These are phyloP conservation scores for Exophiala oligosperma DNA, from an alignment of 2,329 filamentous ascomycete genomes.

Conservation along the genomic window DNA sequence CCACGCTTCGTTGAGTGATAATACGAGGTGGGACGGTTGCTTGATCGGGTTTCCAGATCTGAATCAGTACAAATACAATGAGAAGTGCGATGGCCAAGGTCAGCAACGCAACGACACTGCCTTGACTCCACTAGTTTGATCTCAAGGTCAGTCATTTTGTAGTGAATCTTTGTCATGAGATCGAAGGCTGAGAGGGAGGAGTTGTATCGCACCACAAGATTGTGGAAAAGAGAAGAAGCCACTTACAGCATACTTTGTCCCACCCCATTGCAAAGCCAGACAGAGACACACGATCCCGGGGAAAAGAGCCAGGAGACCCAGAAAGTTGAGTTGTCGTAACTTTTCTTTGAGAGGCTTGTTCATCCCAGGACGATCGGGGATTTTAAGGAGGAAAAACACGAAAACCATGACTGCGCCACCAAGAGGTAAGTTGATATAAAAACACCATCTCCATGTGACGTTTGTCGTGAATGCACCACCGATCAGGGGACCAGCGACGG, in stretches of 20 bases:
- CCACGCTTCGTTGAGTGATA: conserved; percentile 18
- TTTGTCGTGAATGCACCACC: conserved; percentile 43
- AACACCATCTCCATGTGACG: conserved; percentile 42
- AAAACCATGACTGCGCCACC: conserved; percentile 36
- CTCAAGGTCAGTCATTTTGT: too few relatives aligned
- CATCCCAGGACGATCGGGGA: conserved; percentile 11
- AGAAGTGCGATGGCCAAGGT: conserved; percentile 11
- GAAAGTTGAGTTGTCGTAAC: conserved; percentile 49
- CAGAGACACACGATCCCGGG: conserved; percentile 60
- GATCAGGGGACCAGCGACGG: conserved; percentile 43
- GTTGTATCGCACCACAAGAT: too few relatives aligned
- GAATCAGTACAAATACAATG: conserved; percentile 15
- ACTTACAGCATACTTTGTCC: conserved; percentile 35
- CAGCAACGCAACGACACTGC: conserved; percentile 21
- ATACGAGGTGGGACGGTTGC: conserved; percentile 27
- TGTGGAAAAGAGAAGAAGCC: conserved; percentile 20
- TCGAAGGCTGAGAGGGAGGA: too few relatives aligned
- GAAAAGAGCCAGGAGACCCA: conserved; percentile 63
- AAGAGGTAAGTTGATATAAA: conserved; percentile 38
- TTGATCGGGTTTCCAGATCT: conserved; percentile 26
- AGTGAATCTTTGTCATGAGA: too few relatives aligned
- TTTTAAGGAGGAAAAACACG: conserved; percentile 32
- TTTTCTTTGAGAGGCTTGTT: conserved; percentile 27
- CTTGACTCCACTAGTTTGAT: conserved; percentile 3
- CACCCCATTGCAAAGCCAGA: conserved; percentile 60